Evolutionary conservation across 164 flowering plant genomes (phyloP), one percentile per base, ranked within the genome.

Genomic region (Magnolia kwangsiensis): DNA sequence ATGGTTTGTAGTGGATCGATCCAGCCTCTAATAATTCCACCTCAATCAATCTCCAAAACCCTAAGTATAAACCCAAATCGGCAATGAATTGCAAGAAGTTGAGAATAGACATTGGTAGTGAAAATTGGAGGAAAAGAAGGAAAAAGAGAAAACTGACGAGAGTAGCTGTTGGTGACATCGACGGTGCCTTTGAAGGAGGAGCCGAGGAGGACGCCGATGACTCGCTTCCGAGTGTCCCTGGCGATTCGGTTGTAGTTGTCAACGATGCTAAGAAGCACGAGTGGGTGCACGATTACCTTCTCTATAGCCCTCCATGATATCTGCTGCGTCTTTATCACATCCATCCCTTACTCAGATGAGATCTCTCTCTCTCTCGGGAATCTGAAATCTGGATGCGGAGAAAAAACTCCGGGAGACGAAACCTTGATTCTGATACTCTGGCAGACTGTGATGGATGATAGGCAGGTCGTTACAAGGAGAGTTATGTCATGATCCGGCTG

Each of bases 221-320:
- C 98, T 3, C 98, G 92, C 75, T 92, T 93, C 73, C 89, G 84
- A 8, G 97, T 84, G 83, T 92, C 98, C 69, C 88, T 89, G 11
- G 97, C 97, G 51, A 94, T 96, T 13, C 76, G 20, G 76, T 91
- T 91, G 89, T 93, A 95, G 86, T 95, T 89, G 79, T 95, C 98
- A 73, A 95, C 98, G 82, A 92, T 91, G 86, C 98, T 95, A 37
- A 95, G 92, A 2, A 95, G 88, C 24, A 95, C 98, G 19, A 95
- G 90, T 1, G 98, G 98, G 72, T 95, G 98, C 0, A 93, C 96
- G 59, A 95, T 83, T 61, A 93, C 98, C 80, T 90, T 95, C 90
- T 93, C 94, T 69, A 95, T 86, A 70, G 96, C 89, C 69, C 87
- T 81, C 24, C 89, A 51, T 1, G 94, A 85, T 63, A 95, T 86